A percentile compares a stretch with the other conserved stretches of the same genome.
phyloP scores from a whole-genome alignment of 2,329 filamentous ascomycete species.

The Fusarium praegraminearum region DNA sequence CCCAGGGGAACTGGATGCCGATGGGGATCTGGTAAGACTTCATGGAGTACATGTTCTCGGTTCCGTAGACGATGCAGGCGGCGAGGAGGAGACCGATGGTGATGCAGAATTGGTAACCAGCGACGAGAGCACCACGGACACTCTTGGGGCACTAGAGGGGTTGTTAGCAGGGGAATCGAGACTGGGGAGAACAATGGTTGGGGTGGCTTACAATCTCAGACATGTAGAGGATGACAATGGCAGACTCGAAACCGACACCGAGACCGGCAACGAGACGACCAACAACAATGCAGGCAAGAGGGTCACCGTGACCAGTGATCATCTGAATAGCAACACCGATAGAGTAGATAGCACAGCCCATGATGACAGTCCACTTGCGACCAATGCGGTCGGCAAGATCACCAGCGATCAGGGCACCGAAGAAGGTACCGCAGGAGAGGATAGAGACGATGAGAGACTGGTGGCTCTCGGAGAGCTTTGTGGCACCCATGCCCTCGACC shows the following conservation, averaged over 20 bases:
- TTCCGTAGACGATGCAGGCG: conserved; percentile 38
- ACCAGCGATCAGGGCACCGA: conserved; percentile 81
- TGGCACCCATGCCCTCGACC: conserved; percentile 59
- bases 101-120: conserved; percentile 44
- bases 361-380: conserved; percentile 78
- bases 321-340: conserved; percentile 67
- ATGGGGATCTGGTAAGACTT: conserved; percentile 39
- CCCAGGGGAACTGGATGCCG: conserved; percentile 40
- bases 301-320: conserved; percentile 38
- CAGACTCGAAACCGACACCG: conserved; percentile 44
- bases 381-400: conserved; percentile 81
- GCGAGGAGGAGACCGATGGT: conserved; percentile 41
- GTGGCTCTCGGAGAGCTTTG: conserved; percentile 56
- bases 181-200: no score
- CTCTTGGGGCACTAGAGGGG: conserved; percentile 33
- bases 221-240: conserved; percentile 45
- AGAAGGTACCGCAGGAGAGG: conserved; percentile 82
- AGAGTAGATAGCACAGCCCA: conserved; percentile 77
- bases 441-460: conserved; percentile 77
- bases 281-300: conserved; percentile 38
- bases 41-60: conserved; percentile 24
- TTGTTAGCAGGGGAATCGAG: no score
- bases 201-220: conserved; percentile 39
- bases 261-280: conserved; percentile 41
- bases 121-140: conserved; percentile 40